Evolutionary conservation across 1,139 yeast species (phyloP), one percentile per base, ranked within the genome.

Genomic region (Debaryomycetaceae sp.): DNA sequence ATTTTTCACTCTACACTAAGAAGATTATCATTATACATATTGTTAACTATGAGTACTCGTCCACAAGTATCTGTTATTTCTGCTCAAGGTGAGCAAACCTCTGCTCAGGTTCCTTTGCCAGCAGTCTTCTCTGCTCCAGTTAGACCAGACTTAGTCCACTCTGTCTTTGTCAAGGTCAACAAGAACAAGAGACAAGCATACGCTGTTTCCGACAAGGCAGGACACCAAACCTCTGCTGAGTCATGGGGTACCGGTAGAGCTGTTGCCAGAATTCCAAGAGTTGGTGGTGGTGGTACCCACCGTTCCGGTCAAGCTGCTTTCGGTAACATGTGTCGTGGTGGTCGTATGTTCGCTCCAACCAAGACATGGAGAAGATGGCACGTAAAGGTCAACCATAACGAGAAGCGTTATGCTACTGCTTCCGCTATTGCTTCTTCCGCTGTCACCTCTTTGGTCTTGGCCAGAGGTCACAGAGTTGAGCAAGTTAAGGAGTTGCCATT

Each of bases 211-310:
- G 90, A 85, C 74, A 88, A 89, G 80, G 99, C 99, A 68, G 99
- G 99, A 83, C 96, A 89, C 85, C 98, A 93, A 83, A 91, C 97
- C 77, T 93, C 99, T 58, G 99, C 99, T 74, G 97, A 90, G 80
- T 93, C 99, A 57, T 93, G 99, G 99, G 99, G 99, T 89, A 95
- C 99, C 66, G 99, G 99, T 85, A 91, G 99, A 84, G 99, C 99
- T 80, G 97, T 93, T 72, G 98, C 99, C 81, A 93, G 99, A 85
- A 91, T 93, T 77, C 99, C 99, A 83, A 91, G 99, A 86, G 98
- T 93, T 74, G 97, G 97, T 80, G 99, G 99, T 83, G 91, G 96
- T 75, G 99, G 99, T 87, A 93, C 99, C 75, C 97, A 90, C 95
- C 93, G 99, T 82, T 85, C 98, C 62, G 99, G 99, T 78, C 99